Evolutionary conservation across 352 stramenopile genomes (phyloP).

Genomic region (Pythium rishiriense): DNA sequence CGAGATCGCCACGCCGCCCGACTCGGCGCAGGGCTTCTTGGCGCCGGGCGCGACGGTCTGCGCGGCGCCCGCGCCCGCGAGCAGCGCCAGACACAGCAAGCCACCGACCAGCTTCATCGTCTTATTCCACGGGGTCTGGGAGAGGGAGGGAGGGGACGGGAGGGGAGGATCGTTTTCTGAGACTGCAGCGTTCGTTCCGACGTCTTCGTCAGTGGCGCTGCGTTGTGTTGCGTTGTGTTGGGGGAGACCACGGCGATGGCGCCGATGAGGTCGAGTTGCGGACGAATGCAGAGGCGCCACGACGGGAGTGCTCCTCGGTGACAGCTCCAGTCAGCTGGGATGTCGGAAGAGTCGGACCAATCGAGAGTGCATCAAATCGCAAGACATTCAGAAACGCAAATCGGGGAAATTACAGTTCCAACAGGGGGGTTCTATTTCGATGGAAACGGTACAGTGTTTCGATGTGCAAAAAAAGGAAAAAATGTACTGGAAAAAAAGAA

Average conservation of each 20-base stretch:
- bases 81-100: neutral
- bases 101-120: slow-evolving; percentile 8
- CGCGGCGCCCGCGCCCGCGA: neutral
- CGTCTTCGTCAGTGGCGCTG: too few species aligned
- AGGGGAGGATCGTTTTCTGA: too few species aligned
- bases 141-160: too few species aligned
- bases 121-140: too few species aligned
- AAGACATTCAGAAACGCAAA: slow-evolving; percentile 1
- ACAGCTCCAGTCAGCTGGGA: slow-evolving; percentile 1
- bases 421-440: neutral
- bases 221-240: too few species aligned
- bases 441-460: neutral
- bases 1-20: slow-evolving; percentile 34
- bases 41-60: slow-evolving; percentile 21
- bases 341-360: neutral
- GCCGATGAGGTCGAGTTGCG: neutral
- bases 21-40: slow-evolving; percentile 35
- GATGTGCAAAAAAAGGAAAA: too few species aligned
- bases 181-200: too few species aligned
- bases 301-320: neutral
- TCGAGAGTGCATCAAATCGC: too few species aligned
- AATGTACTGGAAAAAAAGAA: slow-evolving; percentile 4
- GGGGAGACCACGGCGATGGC: too few species aligned
- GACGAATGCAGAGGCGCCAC: neutral
- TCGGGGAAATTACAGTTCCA: neutral